Percentiles rank a stretch among this genome's conserved stretches.
These are phyloP conservation scores for Gamarada debralockiae DNA, from an alignment of 495 filamentous ascomycete genomes.

Conservation along the genomic window DNA sequence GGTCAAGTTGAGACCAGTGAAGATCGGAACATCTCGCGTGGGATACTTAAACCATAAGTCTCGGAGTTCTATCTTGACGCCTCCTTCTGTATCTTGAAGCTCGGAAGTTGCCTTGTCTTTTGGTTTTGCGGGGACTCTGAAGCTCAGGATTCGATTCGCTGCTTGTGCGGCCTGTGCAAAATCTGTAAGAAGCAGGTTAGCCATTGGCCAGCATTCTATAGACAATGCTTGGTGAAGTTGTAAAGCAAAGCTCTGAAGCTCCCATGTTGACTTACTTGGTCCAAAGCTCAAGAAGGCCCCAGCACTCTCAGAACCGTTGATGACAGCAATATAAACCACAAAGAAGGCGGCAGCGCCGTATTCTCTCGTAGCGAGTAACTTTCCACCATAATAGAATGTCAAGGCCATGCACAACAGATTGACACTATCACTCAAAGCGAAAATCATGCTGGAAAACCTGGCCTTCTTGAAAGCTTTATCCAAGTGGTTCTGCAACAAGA, in stretches of 20 bases:
- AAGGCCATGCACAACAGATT: slow-evolving; percentile 57
- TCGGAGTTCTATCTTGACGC: slow-evolving; percentile 49
- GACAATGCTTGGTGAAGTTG: too few relatives aligned
- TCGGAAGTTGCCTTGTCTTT: slow-evolving; percentile 10
- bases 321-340: slow-evolving; percentile 30
- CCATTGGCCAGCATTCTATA: too few relatives aligned
- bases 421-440: slow-evolving; percentile 49
- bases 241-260: too few relatives aligned
- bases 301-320: slow-evolving; percentile 28
- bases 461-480: slow-evolving; percentile 4
- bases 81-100: slow-evolving; percentile 38
- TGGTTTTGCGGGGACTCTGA: background rate
- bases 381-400: slow-evolving; percentile 63
- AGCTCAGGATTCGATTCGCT: slow-evolving; percentile 47
- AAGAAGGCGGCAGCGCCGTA: slow-evolving; percentile 52
- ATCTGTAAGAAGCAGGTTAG: slow-evolving; percentile 25
- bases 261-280: slow-evolving; percentile 22
- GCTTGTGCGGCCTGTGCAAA: slow-evolving; percentile 55
- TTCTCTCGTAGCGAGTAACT: slow-evolving; percentile 49
- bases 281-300: slow-evolving; percentile 18
- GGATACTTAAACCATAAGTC: slow-evolving; percentile 59
- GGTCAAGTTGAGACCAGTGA: slow-evolving; percentile 47
- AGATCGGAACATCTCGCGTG: slow-evolving; percentile 46
- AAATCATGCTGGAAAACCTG: slow-evolving; percentile 46
- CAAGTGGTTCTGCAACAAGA: slow-evolving; percentile 43